Percentiles rank a stretch among this genome's conserved stretches.
These are phyloP conservation scores for Collariella sp. DNA, from an alignment of 495 filamentous ascomycete genomes.

Conservation along the genomic window DNA sequence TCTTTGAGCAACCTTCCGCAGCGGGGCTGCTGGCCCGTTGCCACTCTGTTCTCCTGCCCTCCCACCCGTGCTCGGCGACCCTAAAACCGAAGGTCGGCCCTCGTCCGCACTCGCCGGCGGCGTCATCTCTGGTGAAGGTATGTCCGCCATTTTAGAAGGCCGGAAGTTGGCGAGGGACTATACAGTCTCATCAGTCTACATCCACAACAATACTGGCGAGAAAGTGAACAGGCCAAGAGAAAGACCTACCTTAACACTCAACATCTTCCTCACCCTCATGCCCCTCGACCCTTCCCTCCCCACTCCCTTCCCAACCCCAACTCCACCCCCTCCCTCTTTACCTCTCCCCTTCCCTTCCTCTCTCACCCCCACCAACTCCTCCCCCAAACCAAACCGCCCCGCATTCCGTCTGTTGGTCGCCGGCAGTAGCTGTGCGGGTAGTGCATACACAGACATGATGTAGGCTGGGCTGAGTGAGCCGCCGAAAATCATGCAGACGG, in stretches of 20 bases:
- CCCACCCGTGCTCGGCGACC: background rate
- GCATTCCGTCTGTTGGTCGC: slow-evolving; percentile 79
- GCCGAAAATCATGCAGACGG: slow-evolving; percentile 66
- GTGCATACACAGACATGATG: slow-evolving; percentile 64
- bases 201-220: no score
- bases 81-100: slow-evolving; percentile 12
- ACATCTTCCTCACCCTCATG: slow-evolving; percentile 21
- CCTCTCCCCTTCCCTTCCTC: background rate
- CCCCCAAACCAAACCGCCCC: slow-evolving; percentile 33
- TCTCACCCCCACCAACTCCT: background rate
- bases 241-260: slow-evolving; percentile 27
- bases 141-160: slow-evolving; percentile 1
- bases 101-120: slow-evolving; percentile 24
- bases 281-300: background rate
- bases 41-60: background rate
- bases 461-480: slow-evolving; percentile 73
- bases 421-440: slow-evolving; percentile 59
- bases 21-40: background rate
- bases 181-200: background rate
- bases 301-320: background rate
- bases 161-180: slow-evolving; percentile 22
- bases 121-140: slow-evolving; percentile 15
- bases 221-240: background rate
- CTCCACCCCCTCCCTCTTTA: background rate
- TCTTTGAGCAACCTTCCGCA: slow-evolving; percentile 33